Base-by-base conservation (phyloP, 805 yeast species). In the Candida caryicola region DNA sequence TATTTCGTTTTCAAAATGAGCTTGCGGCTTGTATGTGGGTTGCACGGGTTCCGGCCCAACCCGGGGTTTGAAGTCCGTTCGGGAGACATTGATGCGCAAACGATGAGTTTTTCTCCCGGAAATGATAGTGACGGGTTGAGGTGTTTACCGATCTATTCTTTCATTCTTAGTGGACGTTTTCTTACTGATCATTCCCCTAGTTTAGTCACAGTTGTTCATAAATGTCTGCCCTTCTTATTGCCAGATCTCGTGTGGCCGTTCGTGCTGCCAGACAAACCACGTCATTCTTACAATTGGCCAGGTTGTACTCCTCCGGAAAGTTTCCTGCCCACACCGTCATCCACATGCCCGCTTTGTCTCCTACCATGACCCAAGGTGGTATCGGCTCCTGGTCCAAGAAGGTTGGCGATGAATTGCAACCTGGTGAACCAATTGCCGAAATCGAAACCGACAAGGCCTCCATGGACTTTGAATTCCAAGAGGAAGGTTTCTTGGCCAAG, bases 281-380 rank as follows among this genome's bases (percentile, higher is more conserved):
- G 7, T 21, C 25, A 21, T 21, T 7, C 21, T 48, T 57, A 34
- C 62, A 57, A 46, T 54, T 61, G 53, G 65, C 66, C 23, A 57
- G 74, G 52, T 60, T 63, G 42, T 69, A 69, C 55, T 57, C 73
- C 17, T 63, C 73, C 21, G 63, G 62, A 28, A 66, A 69, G 50
- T 86, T 78, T 68, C 96, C 96, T 25, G 65, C 80, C 15, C 97
- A 93, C 67, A 79, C 85, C 44, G 81, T 93, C 57, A 88, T 93
- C 54, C 83, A 82, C 62, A 93, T 93, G 99, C 99, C 99, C 34
- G 99, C 99, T 7, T 73, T 93, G 55, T 91, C 98, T n/a, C 99
- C 99, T 49, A 93, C 99, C 38, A 93, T 93, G 99, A 85, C 96
- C 45, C 91, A 86, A 60, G 99, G 99, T 61, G 83, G 80, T 64